Evolutionary conservation across 2,329 filamentous ascomycete genomes (phyloP), one percentile per base, ranked within the genome.

Genomic region (Anisogramma anomala): DNA sequence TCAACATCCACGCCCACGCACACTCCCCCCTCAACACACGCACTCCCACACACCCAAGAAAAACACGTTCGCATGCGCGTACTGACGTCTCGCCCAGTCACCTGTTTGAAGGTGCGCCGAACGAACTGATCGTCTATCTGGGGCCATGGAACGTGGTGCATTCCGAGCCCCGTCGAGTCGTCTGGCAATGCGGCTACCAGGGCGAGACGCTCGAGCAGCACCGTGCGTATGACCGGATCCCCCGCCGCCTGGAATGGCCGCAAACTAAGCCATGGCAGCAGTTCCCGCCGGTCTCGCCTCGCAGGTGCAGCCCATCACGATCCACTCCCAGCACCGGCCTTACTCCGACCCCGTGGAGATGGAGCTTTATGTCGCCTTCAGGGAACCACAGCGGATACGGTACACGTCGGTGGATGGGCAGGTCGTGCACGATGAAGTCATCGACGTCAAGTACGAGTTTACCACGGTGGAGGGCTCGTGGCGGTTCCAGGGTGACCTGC

Each of bases 161-260:
- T 31, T 61, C 62, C 28, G 65, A 67, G 44, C 62, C 64, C 23
- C 66, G 67, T 36, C 66, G 67, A 30, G 58, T 72, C n/a, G 53
- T 68, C 28, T 72, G 69, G 69, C 67, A 68, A 49, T 68, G 69
- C 47, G 70, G 66, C 49, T 72, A 72, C 50, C 62, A 66, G 49
- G 64, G 65, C 52, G 69, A 72, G 55, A 57, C 65, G 19, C 59
- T 72, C 23, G 69, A 72, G 49, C 69, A 72, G 49, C 71, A 64
- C 46, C 55, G 68, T 71, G 59, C 46, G 63, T 57, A 36, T 28
- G 19, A 27, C 34, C 18, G 20, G 20, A 11, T 34, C 20, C 15
- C 14, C 15, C 33, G 32, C 14, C 28, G 13, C 7, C n/a, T 2
- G 7, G 9, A 23, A 38, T 31, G 31, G 30, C 47, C 47, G 49